Percentiles rank a stretch among this genome's conserved stretches.
Evolutionary conservation across 352 stramenopile genomes (phyloP).

Genomic region (Phytophthora uliginosa): DNA sequence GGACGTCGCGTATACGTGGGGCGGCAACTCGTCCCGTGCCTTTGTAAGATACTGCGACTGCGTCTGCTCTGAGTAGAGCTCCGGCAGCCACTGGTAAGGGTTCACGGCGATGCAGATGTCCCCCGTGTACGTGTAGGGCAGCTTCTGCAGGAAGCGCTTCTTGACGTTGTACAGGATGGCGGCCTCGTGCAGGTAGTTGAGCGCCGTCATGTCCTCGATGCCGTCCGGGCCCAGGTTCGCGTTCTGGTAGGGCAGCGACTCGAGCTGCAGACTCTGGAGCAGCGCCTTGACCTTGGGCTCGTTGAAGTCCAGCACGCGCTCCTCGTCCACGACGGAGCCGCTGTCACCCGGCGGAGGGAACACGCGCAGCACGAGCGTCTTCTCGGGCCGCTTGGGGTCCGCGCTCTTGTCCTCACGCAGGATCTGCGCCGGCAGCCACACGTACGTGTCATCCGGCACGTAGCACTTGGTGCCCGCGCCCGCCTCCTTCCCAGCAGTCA

Average conservation of each 20-base stretch:
- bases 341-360: slow-evolving; percentile 42
- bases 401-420: slow-evolving; percentile 64
- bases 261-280: slow-evolving; percentile 72
- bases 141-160: slow-evolving; percentile 80
- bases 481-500: slow-evolving; percentile 37
- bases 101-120: slow-evolving; percentile 98
- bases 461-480: slow-evolving; percentile 80
- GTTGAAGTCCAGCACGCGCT: slow-evolving; percentile 83
- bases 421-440: slow-evolving; percentile 85
- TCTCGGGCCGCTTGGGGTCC: slow-evolving; percentile 65
- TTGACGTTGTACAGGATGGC: slow-evolving; percentile 95
- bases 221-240: slow-evolving; percentile 64
- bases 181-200: slow-evolving; percentile 93
- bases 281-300: slow-evolving; percentile 72
- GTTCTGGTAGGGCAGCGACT: slow-evolving; percentile 85
- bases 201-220: slow-evolving; percentile 89
- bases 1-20: slow-evolving; percentile 80
- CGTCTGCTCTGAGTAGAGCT: slow-evolving; percentile 86
- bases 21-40: slow-evolving; percentile 63
- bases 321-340: slow-evolving; percentile 33
- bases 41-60: slow-evolving; percentile 78
- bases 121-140: slow-evolving; percentile 97
- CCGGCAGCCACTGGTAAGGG: slow-evolving; percentile 94
- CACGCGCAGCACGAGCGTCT: slow-evolving; percentile 67
- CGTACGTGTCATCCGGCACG: slow-evolving; percentile 78